Conservation (phyloP, 2,329 filamentous ascomycete species). For the Penicillium psychrosexuale region DNA sequence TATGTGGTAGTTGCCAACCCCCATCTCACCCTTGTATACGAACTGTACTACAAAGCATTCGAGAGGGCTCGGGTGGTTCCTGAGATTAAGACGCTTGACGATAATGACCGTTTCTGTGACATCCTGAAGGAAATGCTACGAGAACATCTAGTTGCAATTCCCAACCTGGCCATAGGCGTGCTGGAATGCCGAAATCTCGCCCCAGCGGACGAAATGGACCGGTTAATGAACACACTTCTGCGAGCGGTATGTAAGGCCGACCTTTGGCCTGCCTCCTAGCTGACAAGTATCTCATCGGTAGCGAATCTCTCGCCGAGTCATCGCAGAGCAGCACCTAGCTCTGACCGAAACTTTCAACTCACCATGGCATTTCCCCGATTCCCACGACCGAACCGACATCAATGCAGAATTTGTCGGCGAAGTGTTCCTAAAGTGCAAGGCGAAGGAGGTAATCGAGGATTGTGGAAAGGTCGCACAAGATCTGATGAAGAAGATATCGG, state of each 20-base stretch:
- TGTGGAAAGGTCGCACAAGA: constrained; percentile 74
- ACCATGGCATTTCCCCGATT: constrained; percentile 81
- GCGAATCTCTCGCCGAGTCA: constrained; percentile 92
- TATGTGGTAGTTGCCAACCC: constrained; percentile 95
- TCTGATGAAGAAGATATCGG: constrained; percentile 72
- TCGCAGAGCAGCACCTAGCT: constrained; percentile 94
- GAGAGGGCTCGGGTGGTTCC: constrained; percentile 80
- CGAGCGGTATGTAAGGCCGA: constrained; percentile 64
- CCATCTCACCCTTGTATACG: constrained; percentile 91
- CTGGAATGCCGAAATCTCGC: constrained; percentile 84
- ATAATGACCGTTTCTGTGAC: constrained; percentile 85
- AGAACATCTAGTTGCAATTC: constrained; percentile 89
- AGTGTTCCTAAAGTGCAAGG: constrained; percentile 89
- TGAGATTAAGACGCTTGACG: constrained; percentile 79
- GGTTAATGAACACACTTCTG: constrained; percentile 91
- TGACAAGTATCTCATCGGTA: constrained; percentile 36
- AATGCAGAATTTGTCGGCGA: constrained; percentile 87
- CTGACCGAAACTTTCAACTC: constrained; percentile 92
- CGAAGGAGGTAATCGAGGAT: constrained; percentile 79
- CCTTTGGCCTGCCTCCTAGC: neutral
- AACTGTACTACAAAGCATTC: constrained; percentile 96
- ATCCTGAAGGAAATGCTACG: constrained; percentile 74
- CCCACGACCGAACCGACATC: constrained; percentile 61
- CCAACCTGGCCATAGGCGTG: constrained; percentile 89
- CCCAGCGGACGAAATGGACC: constrained; percentile 75